phyloP scores from a whole-genome alignment of 2,329 filamentous ascomycete genomes.

The Ceratocystis diversiconidia region DNA sequence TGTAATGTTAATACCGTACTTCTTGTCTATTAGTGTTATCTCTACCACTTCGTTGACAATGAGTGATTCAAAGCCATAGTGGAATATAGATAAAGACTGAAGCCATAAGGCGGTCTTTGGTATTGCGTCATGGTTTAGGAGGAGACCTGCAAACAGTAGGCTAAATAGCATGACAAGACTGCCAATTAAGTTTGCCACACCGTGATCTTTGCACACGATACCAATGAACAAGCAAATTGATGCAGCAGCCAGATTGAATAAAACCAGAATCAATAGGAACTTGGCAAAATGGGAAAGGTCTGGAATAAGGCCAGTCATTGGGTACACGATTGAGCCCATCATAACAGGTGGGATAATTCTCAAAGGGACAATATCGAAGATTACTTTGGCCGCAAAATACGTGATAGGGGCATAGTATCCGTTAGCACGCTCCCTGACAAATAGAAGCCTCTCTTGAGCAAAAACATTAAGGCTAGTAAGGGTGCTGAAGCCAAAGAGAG shows the following conservation, averaged over 20 bases:
- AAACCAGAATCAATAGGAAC: slow-evolving; percentile 79
- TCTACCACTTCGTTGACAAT: slow-evolving; percentile 54
- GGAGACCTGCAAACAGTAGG: slow-evolving; percentile 79
- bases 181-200: slow-evolving; percentile 85
- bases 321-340: slow-evolving; percentile 91
- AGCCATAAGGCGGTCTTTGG: slow-evolving; percentile 76
- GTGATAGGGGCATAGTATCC: slow-evolving; percentile 90
- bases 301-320: slow-evolving; percentile 86
- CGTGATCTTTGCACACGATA: slow-evolving; percentile 80
- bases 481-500: slow-evolving; percentile 92
- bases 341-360: slow-evolving; percentile 86
- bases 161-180: slow-evolving; percentile 97
- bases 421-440: slow-evolving; percentile 86
- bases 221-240: slow-evolving; percentile 93
- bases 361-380: slow-evolving; percentile 96
- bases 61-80: slow-evolving; percentile 22
- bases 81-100: slow-evolving; percentile 82
- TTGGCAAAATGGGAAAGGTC: slow-evolving; percentile 73
- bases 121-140: slow-evolving; percentile 90
- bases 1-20: slow-evolving; percentile 92
- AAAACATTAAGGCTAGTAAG: slow-evolving; percentile 90
- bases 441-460: slow-evolving; percentile 75
- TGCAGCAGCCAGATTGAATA: slow-evolving; percentile 91
- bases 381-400: slow-evolving; percentile 89
- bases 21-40: slow-evolving; percentile 78